Conservation (phyloP, 2,329 filamentous ascomycete species). For the Diaporthe citriasiana region DNA sequence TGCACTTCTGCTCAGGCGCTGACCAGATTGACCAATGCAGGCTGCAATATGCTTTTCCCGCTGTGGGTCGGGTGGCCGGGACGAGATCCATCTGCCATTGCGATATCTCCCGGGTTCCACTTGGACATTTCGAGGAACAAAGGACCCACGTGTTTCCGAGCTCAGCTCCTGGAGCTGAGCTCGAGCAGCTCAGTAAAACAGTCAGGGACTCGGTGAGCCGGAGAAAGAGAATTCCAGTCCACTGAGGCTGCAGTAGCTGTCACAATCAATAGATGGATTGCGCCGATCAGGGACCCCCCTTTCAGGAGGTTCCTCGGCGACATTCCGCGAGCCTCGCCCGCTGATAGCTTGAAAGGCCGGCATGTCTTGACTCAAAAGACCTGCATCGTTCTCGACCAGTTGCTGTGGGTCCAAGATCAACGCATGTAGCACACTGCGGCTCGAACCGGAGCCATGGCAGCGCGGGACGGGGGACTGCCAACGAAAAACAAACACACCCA, state of each 20-base stretch:
- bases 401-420: constrained; percentile 27
- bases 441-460: constrained; percentile 33
- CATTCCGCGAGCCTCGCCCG: constrained; percentile 13
- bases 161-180: constrained; percentile 16
- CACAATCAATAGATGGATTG: constrained; percentile 16
- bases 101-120: constrained; percentile 30
- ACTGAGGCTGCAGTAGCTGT: constrained; percentile 5
- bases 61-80: constrained; percentile 34
- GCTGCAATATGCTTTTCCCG: constrained; percentile 34
- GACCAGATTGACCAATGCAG: constrained; percentile 30
- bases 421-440: constrained; percentile 25
- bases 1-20: constrained; percentile 13
- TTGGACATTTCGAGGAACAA: constrained; percentile 13
- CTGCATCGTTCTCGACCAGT: constrained; percentile 22
- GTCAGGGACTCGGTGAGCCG: constrained; percentile 22
- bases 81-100: constrained; percentile 34
- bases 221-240: constrained; percentile 10
- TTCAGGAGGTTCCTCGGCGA: constrained; percentile 30
- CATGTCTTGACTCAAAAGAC: constrained; percentile 21
- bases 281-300: constrained; percentile 18
- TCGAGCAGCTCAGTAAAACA: constrained; percentile 19
- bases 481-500: not conserved
- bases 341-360: constrained; percentile 18
- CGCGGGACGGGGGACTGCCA: constrained; percentile 9
- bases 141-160: constrained; percentile 32